A percentile compares a stretch with the other conserved stretches of the same genome.
Conservation (phyloP, 352 stramenopile genomes). For the Phytophthora megakarya region DNA sequence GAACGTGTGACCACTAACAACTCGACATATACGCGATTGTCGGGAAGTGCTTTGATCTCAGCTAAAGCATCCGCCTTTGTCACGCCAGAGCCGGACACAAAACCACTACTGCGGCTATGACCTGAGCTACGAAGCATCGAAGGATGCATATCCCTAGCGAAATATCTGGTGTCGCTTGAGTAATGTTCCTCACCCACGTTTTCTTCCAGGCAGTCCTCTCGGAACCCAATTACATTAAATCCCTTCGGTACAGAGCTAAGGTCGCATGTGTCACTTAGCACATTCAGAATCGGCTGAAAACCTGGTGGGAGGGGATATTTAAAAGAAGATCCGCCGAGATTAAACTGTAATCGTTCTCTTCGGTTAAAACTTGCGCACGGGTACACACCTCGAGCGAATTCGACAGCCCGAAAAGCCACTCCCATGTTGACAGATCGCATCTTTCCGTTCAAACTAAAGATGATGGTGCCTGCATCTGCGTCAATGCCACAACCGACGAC, state of each 20-base stretch:
- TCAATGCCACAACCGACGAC: slow-evolving; percentile 92
- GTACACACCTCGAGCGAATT: slow-evolving; percentile 85
- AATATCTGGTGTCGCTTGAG: slow-evolving; percentile 77
- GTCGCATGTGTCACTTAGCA: slow-evolving; percentile 49
- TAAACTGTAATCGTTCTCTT: slow-evolving; percentile 85
- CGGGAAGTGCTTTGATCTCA: slow-evolving; percentile 79
- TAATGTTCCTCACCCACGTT: slow-evolving; percentile 86
- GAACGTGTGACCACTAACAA: slow-evolving; percentile 75
- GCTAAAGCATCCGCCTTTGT: slow-evolving; percentile 72
- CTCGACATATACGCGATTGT: slow-evolving; percentile 80
- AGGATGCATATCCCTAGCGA: slow-evolving; percentile 73
- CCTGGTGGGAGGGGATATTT: slow-evolving; percentile 74
- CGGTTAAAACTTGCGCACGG: slow-evolving; percentile 90
- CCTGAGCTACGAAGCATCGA: slow-evolving; percentile 66
- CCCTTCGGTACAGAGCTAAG: slow-evolving; percentile 62
- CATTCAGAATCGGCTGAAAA: slow-evolving; percentile 82
- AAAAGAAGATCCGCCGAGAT: slow-evolving; percentile 83
- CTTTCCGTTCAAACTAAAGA: slow-evolving; percentile 93
- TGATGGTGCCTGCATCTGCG: slow-evolving; percentile 84
- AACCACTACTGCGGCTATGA: slow-evolving; percentile 52
- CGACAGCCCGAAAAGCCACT: slow-evolving; percentile 78
- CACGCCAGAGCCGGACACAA: slow-evolving; percentile 42
- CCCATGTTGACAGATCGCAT: slow-evolving; percentile 88
- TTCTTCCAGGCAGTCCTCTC: slow-evolving; percentile 87
- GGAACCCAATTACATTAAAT: slow-evolving; percentile 76